Evolutionary conservation across 1,284 basidiomycete species (phyloP), one percentile per base, ranked within the genome.

Genomic region (Microbotryomycetes sp.): DNA sequence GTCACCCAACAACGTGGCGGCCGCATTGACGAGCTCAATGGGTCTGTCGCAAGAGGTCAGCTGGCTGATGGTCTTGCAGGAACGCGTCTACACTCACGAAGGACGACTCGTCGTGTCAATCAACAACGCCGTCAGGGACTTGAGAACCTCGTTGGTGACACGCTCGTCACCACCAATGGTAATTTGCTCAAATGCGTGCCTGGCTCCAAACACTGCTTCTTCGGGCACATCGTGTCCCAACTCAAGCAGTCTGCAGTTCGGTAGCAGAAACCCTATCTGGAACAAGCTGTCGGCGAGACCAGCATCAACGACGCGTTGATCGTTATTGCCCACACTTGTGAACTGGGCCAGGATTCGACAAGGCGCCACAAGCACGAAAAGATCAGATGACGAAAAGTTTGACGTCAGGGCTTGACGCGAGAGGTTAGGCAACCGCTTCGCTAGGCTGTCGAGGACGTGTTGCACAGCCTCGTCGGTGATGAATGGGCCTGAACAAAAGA

Each of bases 171-270:
- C 56, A 0, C 5, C 25, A 1, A 15, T 30, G 1, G 47, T 28
- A 3, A 68, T 12, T 1, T 19, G 22, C 2, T 49, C 26, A 56
- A 56, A 68, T 1, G 60, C 52, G 31, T 60, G 50, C 45, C 59
- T 36, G 3, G 66, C 66, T 2, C 59, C 62, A 0, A 52, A 47
- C 22, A 63, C n/a, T 7, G 63, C 60, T 29, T 68, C 64, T 1
- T 49, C 59, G 0, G 59, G 55, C 0, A 62, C 46, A 6, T 28
- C 31, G 3, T 51, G 12, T 16, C 52, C 53, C 3, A 6, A 9
- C 7, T 54, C 4, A 16, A 56, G 53, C 30, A 58, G 30, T 2
- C 54, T 15, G 30, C 49, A 46, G 0, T 48, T 19, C 9, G 64
- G 61, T 0, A 68, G 30, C 7, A 66, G 15, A 29, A 55, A 42